phyloP scores from a whole-genome alignment of 2,329 filamentous ascomycete species.

The Penicillium hesseltinei region DNA sequence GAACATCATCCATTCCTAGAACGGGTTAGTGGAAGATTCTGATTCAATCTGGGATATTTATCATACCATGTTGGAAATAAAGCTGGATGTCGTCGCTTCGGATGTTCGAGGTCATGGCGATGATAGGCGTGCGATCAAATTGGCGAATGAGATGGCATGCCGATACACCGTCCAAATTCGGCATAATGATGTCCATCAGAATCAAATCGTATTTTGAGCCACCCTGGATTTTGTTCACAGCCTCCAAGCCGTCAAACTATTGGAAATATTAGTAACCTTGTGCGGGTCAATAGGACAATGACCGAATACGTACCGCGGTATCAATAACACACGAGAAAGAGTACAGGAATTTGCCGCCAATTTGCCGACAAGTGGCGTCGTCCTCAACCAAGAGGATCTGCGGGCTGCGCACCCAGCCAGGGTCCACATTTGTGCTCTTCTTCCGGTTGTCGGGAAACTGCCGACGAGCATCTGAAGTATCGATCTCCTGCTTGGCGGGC shows the following conservation, averaged over 20 bases:
- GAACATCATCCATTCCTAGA: constrained; percentile 91
- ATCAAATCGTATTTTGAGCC: constrained; percentile 68
- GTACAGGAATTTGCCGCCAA: constrained; percentile 65
- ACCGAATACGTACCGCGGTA: constrained; percentile 54
- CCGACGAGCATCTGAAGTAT: constrained; percentile 48
- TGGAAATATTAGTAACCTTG: constrained; percentile 9
- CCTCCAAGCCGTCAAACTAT: constrained; percentile 82
- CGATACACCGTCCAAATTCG: constrained; percentile 88
- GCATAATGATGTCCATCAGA: constrained; percentile 97
- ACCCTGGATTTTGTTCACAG: constrained; percentile 77
- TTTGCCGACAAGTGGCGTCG: constrained; percentile 64
- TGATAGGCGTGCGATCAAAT: constrained; percentile 79
- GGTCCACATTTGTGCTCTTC: constrained; percentile 60
- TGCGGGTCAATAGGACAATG: neutral
- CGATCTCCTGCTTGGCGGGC: constrained; percentile 60
- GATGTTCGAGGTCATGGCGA: constrained; percentile 99
- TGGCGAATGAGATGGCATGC: constrained; percentile 91
- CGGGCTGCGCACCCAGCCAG: constrained; percentile 66
- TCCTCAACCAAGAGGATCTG: constrained; percentile 89
- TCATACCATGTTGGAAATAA: constrained; percentile 92
- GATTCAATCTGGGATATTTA: neutral
- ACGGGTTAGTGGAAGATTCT: constrained; percentile 23
- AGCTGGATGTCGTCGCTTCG: constrained; percentile 93
- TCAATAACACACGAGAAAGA: constrained; percentile 65
- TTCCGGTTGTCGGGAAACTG: constrained; percentile 55